A percentile compares a stretch with the other conserved stretches of the same genome.
Evolutionary conservation across 768 basidiomycete genomes (phyloP).

Genomic region (Wakefieldia striispora): DNA sequence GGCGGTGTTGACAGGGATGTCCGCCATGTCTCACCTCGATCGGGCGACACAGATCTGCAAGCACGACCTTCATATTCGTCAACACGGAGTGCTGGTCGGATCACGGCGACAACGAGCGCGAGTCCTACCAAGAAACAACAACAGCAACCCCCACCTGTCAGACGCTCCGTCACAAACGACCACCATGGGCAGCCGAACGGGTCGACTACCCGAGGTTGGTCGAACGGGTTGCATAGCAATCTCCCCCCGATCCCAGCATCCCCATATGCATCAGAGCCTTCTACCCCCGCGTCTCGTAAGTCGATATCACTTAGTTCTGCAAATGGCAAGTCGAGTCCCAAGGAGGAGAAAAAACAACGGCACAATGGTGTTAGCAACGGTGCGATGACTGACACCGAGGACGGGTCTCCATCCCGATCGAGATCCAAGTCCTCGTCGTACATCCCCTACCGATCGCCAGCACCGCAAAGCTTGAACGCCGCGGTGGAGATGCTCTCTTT

Average conservation of each 20-base stretch:
- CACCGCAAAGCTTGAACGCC: slow-evolving; percentile 70
- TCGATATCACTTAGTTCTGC: slow-evolving; percentile 34
- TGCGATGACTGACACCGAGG: slow-evolving; percentile 28
- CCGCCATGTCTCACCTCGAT: slow-evolving; percentile 31
- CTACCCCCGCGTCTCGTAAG: slow-evolving; percentile 54
- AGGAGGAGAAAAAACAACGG: slow-evolving; percentile 36
- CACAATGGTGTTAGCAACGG: slow-evolving; percentile 25
- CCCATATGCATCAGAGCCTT: slow-evolving; percentile 61
- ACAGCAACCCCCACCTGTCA: slow-evolving; percentile 25
- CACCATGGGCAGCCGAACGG: slow-evolving; percentile 26
- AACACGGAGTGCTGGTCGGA: slow-evolving; percentile 32
- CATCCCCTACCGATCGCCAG: slow-evolving; percentile 51
- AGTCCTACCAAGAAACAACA: slow-evolving; percentile 27
- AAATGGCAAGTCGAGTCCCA: slow-evolving; percentile 33
- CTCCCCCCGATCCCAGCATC: slow-evolving; percentile 70
- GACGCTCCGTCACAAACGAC: slow-evolving; percentile 34
- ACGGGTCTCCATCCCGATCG: slow-evolving; percentile 44
- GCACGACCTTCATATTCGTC: slow-evolving; percentile 34
- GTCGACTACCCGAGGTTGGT: slow-evolving; percentile 26
- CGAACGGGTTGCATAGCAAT: slow-evolving; percentile 34
- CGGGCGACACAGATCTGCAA: slow-evolving; percentile 24
- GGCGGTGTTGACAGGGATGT: slow-evolving; percentile 33
- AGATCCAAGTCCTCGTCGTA: slow-evolving; percentile 55
- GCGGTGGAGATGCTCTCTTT: slow-evolving; percentile 61
- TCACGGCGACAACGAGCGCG: slow-evolving; percentile 19